Percentiles rank a stretch among this genome's conserved stretches.
phyloP scores from a whole-genome alignment of 768 basidiomycete genomes.

The Boletus sp. region DNA sequence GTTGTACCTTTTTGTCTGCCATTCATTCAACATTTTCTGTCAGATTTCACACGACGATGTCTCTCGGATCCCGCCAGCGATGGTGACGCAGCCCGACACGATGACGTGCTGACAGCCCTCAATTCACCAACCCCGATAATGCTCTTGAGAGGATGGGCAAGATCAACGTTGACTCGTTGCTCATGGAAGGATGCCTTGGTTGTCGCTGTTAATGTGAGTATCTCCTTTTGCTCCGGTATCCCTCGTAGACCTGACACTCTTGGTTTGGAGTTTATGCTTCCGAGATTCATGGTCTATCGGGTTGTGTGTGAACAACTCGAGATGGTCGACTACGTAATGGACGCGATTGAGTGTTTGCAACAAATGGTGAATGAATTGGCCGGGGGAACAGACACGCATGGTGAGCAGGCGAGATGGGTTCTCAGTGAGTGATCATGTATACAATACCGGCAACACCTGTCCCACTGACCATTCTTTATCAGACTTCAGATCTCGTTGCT shows the following conservation, averaged over 20 bases:
- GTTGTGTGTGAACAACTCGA: not conserved
- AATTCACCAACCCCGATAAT: not conserved
- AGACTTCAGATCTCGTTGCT: not conserved
- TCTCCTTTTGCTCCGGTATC: not conserved
- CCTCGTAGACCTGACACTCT: not conserved
- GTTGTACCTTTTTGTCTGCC: no score
- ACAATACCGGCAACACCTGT: rapidly evolving
- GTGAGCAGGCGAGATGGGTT: not conserved
- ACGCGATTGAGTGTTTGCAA: not conserved
- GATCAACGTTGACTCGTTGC: not conserved
- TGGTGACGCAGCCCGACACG: no score
- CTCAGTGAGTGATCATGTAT: not conserved
- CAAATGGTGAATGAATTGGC: not conserved
- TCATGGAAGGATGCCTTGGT: not conserved
- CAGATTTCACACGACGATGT: no score
- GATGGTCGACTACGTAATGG: not conserved
- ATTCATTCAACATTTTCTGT: not conserved
- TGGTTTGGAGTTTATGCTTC: not conserved
- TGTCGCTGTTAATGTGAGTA: not conserved
- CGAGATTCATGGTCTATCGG: not conserved
- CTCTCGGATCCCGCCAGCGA: no score
- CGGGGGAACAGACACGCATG: not conserved
- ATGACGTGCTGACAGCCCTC: not conserved
- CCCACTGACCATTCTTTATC: not conserved
- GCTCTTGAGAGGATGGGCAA: conserved; percentile 4